phyloP scores from a whole-genome alignment of 768 basidiomycete genomes.

The Megacollybia marginata region DNA sequence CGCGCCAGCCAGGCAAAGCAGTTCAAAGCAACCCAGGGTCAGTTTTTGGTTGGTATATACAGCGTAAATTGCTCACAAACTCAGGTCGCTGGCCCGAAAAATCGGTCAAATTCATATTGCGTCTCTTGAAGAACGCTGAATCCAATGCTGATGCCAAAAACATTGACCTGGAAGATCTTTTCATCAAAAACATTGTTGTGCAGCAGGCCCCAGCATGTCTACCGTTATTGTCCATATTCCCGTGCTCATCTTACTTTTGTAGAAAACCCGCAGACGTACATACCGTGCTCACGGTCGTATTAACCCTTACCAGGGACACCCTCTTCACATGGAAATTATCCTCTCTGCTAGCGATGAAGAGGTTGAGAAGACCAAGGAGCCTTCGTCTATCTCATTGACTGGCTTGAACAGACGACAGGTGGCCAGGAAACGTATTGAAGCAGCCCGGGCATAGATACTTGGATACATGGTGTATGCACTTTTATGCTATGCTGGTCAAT shows the following conservation, averaged over 20 bases:
- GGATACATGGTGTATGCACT: neutral
- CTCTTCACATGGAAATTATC: conserved; percentile 94
- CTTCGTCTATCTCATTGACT: conserved; percentile 46
- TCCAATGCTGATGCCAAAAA: conserved; percentile 98
- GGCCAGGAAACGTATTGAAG: conserved; percentile 83
- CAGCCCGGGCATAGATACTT: conserved; percentile 48
- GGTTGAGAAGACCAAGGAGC: conserved; percentile 91
- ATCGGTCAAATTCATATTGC: conserved; percentile 90
- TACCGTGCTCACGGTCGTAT: conserved; percentile 98
- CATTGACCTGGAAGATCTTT: conserved; percentile 85
- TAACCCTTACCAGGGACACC: conserved; percentile 99
- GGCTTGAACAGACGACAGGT: conserved; percentile 83
- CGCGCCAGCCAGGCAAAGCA: conserved; percentile 93
- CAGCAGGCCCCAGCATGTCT: conserved; percentile 92
- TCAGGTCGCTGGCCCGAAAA: conserved; percentile 99
- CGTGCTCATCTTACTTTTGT: conserved; percentile 1
- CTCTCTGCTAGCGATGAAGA: conserved; percentile 71
- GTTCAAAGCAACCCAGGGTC: conserved; percentile 95
- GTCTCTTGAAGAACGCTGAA: conserved; percentile 97
- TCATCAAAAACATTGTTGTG: conserved; percentile 95
- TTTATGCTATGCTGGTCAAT: neutral
- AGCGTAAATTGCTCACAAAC: conserved; percentile 1
- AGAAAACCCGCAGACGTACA: conserved; percentile 99
- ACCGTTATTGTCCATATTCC: neutral
- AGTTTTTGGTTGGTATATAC: conserved; percentile 18